These are phyloP conservation scores for Gardenia jasminoides DNA, from an alignment of 257 asterid species.

Conservation along the genomic window DNA sequence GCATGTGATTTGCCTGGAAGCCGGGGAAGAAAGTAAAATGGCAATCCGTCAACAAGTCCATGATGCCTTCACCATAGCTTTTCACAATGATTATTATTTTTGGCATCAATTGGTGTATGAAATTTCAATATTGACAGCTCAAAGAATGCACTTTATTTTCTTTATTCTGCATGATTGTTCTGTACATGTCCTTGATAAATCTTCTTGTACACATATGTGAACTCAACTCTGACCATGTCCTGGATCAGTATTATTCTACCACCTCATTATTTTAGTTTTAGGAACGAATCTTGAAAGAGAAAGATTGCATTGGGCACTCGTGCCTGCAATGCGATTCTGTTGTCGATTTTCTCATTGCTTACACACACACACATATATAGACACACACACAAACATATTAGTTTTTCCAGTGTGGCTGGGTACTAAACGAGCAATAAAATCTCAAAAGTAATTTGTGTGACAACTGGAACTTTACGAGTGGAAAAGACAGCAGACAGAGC, in stretches of 20 bases:
- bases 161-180: background rate
- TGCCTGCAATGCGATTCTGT: constrained; percentile 15
- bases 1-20: no score
- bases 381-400: no score
- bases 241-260: background rate
- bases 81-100: constrained; percentile 14
- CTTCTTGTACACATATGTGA: constrained; percentile 27
- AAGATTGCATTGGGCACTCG: constrained; percentile 15
- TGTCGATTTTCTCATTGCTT: constrained; percentile 29
- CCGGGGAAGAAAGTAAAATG: no score
- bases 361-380: no score
- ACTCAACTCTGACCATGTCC: background rate
- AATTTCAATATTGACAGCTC: constrained; percentile 43
- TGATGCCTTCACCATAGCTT: constrained; percentile 44
- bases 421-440: background rate
- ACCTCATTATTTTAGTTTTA: background rate
- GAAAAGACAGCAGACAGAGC: background rate
- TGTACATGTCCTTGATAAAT: no score
- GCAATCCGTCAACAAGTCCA: constrained; percentile 3
- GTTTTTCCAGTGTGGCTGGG: constrained; percentile 27
- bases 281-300: background rate
- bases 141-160: constrained; percentile 12
- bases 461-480: background rate
- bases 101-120: constrained; percentile 17
- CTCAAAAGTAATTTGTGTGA: background rate